Base-by-base conservation (phyloP, 2,329 filamentous ascomycete genomes). In the Penicillium psychrosexuale region DNA sequence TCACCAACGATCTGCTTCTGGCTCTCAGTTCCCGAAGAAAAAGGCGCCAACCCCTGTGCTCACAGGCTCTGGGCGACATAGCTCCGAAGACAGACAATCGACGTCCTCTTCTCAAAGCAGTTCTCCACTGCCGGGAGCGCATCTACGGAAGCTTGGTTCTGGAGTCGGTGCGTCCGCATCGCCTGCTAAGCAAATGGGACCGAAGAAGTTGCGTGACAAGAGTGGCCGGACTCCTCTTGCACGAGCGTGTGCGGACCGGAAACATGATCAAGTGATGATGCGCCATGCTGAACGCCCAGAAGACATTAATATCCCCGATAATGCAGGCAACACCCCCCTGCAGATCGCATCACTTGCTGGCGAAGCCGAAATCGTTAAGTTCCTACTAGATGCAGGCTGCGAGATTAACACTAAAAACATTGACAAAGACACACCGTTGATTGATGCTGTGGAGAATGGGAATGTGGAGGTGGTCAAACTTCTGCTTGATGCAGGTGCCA, bases 381-480 rank as follows among this genome's bases (percentile, higher is more conserved):
- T 96, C 50, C 77, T 99, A 37, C 85, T 99, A 58, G 84, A 90
- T 8, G 87, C 90, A 59, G 90, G 90, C 33, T 96, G 92, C 73
- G 88, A 90, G 52, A 82, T 94, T 43, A 89, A 97, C 66, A 93
- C 82, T 47, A 86, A 90, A 65, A 86, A 85, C 54, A 83, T 84
- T 54, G 88, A 91, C 65, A 91, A 90, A 66, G 94, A 99, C 66
- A 97, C 94, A 0, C 94, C 94, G 28, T 81, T 99, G 34, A 87
- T 99, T 51, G 94, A 99, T 77, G 94, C 94, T 5, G 91, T 97
- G 28, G 94, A 97, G 64, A 99, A 99, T 66, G 90, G 90, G 1
- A 92, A 99, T 69, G 72, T 96, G 8, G 89, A 89, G 17, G 93
- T 97, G 4, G 89, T 99, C 39, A 90, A 86, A 66, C 79, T 96